Evolutionary conservation across 2,329 filamentous ascomycete species (phyloP).

Genomic region (Trichothecium sympodiale): DNA sequence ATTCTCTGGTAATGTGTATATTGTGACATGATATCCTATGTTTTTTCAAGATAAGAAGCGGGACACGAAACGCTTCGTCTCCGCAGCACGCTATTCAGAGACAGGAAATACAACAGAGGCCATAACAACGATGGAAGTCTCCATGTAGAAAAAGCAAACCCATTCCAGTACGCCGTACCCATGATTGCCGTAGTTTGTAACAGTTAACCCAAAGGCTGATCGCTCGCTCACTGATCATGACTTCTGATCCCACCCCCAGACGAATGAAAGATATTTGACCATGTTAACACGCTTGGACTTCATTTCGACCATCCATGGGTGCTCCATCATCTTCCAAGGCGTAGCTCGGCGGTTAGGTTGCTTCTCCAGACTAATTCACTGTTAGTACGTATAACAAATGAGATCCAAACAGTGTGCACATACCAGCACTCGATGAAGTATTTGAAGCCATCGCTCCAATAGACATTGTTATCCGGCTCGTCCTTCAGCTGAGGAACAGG

Average conservation of each 20-base stretch:
- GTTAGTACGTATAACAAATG: slow-evolving; percentile 10
- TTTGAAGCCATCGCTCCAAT: slow-evolving; percentile 96
- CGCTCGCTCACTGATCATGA: slow-evolving; percentile 1
- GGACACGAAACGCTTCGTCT: no score
- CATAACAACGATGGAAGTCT: no score
- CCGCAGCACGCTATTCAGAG: no score
- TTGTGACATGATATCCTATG: no score
- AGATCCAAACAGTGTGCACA: slow-evolving; percentile 24
- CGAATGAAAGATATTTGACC: slow-evolving; percentile 82
- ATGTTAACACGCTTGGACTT: slow-evolving; percentile 94
- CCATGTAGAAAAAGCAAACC: no score
- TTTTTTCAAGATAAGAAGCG: no score
- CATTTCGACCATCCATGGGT: slow-evolving; percentile 99
- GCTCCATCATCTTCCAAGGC: slow-evolving; percentile 97
- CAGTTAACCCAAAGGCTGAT: no score
- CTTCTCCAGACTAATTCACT: slow-evolving; percentile 68
- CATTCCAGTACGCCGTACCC: no score
- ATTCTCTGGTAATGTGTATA: no score
- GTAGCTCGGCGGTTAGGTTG: slow-evolving; percentile 77
- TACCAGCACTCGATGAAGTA: slow-evolving; percentile 99
- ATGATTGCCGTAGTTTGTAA: no score
- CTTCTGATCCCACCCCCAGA: slow-evolving; percentile 90
- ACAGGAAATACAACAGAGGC: no score
- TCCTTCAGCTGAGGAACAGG: slow-evolving; percentile 93
- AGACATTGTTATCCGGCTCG: slow-evolving; percentile 77